Base-by-base conservation (phyloP, 352 stramenopile genomes). In the Lagenidium giganteum region DNA sequence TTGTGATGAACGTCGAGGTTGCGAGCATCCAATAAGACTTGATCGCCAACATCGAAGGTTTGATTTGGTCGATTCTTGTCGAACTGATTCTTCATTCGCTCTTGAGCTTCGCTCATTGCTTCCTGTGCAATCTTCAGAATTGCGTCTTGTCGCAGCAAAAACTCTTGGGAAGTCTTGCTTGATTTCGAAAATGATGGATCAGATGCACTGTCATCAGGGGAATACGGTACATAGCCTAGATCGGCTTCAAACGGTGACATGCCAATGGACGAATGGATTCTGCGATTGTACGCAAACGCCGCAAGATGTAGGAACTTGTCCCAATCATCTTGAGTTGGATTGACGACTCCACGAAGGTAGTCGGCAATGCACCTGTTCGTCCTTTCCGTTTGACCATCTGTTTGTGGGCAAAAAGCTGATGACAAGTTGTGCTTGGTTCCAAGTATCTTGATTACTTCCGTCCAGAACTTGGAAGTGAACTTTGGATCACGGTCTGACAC, bases 21-120 rank as follows among this genome's bases (percentile, higher is more conserved):
- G 16, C 29, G 37, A 1, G 52, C 55, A n/a, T 61, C 45, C 6
- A 55, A 30, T 18, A 61, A 29, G 1, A 61, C 45, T 36, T 33
- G 17, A 32, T 61, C 45, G 14, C 34, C 36, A 8, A 52, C 27
- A 11, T 26, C 8, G 21, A 55, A 49, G 17, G 16, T 22, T 5
- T 47, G n/a, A n/a, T n/a, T 18, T 27, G 45, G 45, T 9, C 41
- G 34, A 34, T 55, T 61, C 34, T 29, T 34, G 23, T 45, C 45
- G 28, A 28, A 52, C 1, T 28, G 17, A 13, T 17, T 5, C 18
- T 43, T 37, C 35, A 45, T 38, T n/a, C n/a, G n/a, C n/a, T n/a
- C n/a, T n/a, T n/a, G n/a, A n/a, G n/a, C n/a, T n/a, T n/a, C n/a
- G n/a, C n/a, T n/a, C n/a, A n/a, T n/a, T 2, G 9, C 1, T 22